Evolutionary conservation across 768 basidiomycete genomes (phyloP).

Genomic region (Leucosporidium yakuticum): DNA sequence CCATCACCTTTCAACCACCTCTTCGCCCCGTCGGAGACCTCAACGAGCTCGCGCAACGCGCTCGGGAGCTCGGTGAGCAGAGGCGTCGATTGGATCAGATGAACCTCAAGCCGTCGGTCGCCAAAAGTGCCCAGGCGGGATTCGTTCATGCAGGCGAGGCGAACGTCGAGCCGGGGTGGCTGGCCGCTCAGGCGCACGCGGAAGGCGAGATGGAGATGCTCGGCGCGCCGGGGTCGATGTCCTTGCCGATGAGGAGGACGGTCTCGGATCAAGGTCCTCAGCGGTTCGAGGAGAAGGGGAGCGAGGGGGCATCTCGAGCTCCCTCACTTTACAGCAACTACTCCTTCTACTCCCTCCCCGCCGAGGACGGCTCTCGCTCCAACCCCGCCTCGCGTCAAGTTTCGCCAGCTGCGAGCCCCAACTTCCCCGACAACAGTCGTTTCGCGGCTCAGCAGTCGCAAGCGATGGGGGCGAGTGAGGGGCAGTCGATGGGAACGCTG

Average conservation of each 20-base stretch:
- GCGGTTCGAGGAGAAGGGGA: background rate
- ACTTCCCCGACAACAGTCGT: background rate
- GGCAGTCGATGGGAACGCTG: background rate
- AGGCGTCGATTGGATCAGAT: background rate
- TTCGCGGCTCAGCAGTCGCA: background rate
- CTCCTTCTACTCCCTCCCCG: slow-evolving; percentile 22
- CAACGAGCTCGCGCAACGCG: too few species aligned
- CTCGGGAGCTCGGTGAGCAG: too few species aligned
- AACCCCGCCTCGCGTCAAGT: background rate
- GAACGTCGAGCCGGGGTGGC: background rate
- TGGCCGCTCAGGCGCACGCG: background rate
- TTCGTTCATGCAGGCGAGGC: slow-evolving; percentile 5
- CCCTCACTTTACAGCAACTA: slow-evolving; percentile 18
- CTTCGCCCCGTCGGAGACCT: too few species aligned
- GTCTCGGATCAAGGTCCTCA: slow-evolving; percentile 8
- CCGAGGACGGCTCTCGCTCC: background rate
- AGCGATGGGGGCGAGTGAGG: background rate
- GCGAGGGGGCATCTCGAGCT: background rate
- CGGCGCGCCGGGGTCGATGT: background rate
- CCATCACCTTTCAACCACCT: background rate
- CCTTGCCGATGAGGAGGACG: background rate
- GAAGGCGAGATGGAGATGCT: slow-evolving; percentile 7
- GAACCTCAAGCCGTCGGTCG: background rate
- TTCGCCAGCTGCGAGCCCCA: background rate
- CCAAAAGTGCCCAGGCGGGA: background rate